These are phyloP conservation scores for Xylariaceae sp. DNA, from an alignment of 2,329 filamentous ascomycete genomes.

Conservation along the genomic window DNA sequence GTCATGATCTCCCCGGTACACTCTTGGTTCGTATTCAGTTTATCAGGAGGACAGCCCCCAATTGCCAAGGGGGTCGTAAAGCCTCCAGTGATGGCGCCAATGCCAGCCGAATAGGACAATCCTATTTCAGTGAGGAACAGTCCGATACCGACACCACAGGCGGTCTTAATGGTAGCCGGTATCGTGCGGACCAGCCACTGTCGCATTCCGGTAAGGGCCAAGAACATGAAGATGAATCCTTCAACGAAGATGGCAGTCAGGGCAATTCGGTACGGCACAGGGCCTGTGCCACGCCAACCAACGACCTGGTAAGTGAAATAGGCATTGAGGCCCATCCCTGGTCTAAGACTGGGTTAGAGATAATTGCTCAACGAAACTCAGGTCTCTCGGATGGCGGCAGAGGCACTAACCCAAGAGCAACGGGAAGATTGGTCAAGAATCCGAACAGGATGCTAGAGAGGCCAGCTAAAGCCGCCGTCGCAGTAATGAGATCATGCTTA, in stretches of 20 bases:
- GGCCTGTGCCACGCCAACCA: slow-evolving; percentile 62
- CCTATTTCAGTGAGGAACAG: slow-evolving; percentile 69
- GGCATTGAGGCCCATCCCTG: slow-evolving; percentile 71
- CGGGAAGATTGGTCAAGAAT: slow-evolving; percentile 80
- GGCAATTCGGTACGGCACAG: slow-evolving; percentile 63
- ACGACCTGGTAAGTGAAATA: slow-evolving; percentile 73
- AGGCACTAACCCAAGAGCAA: slow-evolving; percentile 70
- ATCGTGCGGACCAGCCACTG: slow-evolving; percentile 75
- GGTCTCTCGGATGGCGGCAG: too few species aligned
- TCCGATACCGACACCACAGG: slow-evolving; percentile 69
- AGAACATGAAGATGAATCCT: slow-evolving; percentile 67
- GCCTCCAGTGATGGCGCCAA: slow-evolving; percentile 79
- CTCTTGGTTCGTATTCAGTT: slow-evolving; percentile 55
- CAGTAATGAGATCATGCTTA: slow-evolving; percentile 79
- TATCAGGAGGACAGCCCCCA: slow-evolving; percentile 71
- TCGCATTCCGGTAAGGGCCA: slow-evolving; percentile 71
- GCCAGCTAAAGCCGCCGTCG: slow-evolving; percentile 80
- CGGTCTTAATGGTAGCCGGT: slow-evolving; percentile 68
- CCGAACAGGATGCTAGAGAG: slow-evolving; percentile 79
- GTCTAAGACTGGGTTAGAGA: slow-evolving; percentile 48
- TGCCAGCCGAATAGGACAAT: slow-evolving; percentile 79
- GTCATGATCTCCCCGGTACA: slow-evolving; percentile 72
- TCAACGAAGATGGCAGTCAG: slow-evolving; percentile 70
- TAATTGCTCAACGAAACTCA: background rate
- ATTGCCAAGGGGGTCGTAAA: slow-evolving; percentile 74